Percentiles rank a stretch among this genome's conserved stretches.
Conservation (phyloP, 2,329 filamentous ascomycete species). For the Fusarium bactridioides region DNA sequence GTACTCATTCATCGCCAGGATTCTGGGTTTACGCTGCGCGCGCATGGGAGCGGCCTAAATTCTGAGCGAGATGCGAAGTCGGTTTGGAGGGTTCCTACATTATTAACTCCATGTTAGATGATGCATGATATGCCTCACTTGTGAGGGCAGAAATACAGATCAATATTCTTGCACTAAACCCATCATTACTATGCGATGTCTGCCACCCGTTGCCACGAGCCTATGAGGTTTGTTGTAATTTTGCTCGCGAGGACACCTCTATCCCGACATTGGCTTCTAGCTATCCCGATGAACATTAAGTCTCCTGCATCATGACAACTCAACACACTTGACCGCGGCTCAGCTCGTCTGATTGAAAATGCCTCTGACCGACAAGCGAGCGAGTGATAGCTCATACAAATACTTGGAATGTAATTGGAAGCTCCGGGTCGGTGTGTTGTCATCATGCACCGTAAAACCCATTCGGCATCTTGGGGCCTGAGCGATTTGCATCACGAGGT, state of each 20-base stretch:
- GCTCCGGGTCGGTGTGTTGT: slow-evolving; percentile 4
- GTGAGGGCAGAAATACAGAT: neutral
- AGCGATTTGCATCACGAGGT: slow-evolving; percentile 15
- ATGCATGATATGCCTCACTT: neutral
- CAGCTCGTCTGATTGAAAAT: slow-evolving; percentile 1
- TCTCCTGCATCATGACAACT: slow-evolving; percentile 13
- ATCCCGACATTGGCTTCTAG: neutral
- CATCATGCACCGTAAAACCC: slow-evolving; percentile 21
- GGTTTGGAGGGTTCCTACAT: neutral
- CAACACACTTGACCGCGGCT: neutral
- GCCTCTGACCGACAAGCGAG: neutral
- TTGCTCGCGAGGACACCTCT: neutral
- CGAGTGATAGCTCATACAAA: neutral
- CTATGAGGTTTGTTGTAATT: neutral
- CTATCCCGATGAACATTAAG: neutral
- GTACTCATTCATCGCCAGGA: slow-evolving; percentile 12
- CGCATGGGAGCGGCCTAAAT: neutral
- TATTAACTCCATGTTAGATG: neutral
- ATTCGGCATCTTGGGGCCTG: slow-evolving; percentile 10
- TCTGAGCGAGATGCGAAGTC: neutral
- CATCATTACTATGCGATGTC: neutral
- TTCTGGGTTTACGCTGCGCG: neutral
- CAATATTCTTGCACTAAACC: neutral
- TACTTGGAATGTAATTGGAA: slow-evolving; percentile 1
- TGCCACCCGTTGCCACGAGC: neutral